phyloP scores from a whole-genome alignment of 208 protist genomes.

The Trypanosoma cruzi region DNA sequence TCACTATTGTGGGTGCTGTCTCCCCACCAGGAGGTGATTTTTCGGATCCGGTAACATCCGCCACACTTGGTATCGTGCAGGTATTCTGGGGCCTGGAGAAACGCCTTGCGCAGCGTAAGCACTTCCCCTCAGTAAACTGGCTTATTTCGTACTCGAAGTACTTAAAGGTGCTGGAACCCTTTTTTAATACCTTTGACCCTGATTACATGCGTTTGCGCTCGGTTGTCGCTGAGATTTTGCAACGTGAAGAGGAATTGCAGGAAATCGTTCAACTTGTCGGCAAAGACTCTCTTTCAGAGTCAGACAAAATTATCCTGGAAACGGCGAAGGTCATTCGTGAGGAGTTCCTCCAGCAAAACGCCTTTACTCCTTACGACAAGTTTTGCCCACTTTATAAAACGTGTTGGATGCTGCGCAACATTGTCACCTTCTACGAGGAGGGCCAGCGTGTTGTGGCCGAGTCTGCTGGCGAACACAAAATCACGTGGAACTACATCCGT shows the following conservation, averaged over 20 bases:
- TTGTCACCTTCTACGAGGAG: constrained; percentile 97
- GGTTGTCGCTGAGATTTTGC: constrained; percentile 96
- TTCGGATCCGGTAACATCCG: constrained; percentile 99
- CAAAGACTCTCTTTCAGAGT: constrained; percentile 99
- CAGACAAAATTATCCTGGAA: constrained; percentile 99
- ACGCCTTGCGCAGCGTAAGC: constrained; percentile 99
- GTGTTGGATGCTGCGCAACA: constrained; percentile 98
- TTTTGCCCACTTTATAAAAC: constrained; percentile 99
- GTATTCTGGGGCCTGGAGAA: constrained; percentile 99
- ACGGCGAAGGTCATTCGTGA: constrained; percentile 99
- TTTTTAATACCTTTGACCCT: constrained; percentile 96
- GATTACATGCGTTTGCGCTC: constrained; percentile 96
- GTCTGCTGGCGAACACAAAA: constrained; percentile 93
- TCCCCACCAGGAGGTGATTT: constrained; percentile 99
- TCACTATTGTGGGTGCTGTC: constrained; percentile 99
- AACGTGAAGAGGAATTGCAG: constrained; percentile 99
- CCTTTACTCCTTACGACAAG: constrained; percentile 98
- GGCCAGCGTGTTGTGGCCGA: constrained; percentile 91
- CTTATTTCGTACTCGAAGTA: constrained; percentile 99
- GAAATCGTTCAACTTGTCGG: constrained; percentile 99
- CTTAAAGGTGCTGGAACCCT: constrained; percentile 96
- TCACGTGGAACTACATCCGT: constrained; percentile 96
- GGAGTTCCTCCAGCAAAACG: constrained; percentile 99
- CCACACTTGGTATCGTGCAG: constrained; percentile 99
- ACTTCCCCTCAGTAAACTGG: constrained; percentile 99